Evolutionary conservation across 176 grass and related monocot genomes (phyloP).

Genomic region (Carex littledalei): DNA sequence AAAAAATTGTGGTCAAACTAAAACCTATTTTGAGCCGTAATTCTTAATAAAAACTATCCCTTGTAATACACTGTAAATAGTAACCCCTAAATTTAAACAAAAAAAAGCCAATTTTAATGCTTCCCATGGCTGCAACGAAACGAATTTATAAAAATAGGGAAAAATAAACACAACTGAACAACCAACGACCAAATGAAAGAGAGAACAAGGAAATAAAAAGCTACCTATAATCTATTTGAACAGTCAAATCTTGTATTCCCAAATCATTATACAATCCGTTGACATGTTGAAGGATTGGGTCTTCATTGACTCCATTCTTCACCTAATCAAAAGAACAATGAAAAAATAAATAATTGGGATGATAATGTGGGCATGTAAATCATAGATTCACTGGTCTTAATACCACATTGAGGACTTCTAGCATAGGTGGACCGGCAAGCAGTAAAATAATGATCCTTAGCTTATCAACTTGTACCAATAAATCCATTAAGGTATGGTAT

Average conservation of each 20-base stretch:
- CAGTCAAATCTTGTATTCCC: conserved; percentile 69
- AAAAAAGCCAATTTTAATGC: not conserved
- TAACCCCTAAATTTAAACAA: not conserved
- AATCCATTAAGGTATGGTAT: not conserved
- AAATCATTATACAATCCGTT: conserved; percentile 80
- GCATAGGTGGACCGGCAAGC: not conserved
- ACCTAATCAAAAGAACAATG: conserved; percentile 34
- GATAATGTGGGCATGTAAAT: not conserved
- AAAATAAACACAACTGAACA: not conserved
- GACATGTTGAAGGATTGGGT: conserved; percentile 41
- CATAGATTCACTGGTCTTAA: not conserved
- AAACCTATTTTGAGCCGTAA: not conserved
- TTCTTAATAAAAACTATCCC: not conserved
- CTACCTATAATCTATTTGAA: conserved; percentile 56
- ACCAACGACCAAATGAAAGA: not conserved
- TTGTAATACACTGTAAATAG: not conserved
- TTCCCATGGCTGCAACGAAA: not conserved
- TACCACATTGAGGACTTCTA: not conserved
- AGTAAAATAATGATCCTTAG: not conserved
- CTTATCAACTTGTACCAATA: not conserved
- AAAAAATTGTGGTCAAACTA: not conserved
- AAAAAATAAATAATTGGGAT: not conserved
- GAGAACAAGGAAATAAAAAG: not conserved
- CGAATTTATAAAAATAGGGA: not conserved
- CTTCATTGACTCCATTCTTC: conserved; percentile 47